Evolutionary conservation across 129 eudicot genomes (phyloP).

Genomic region (Pittosporum tobira): DNA sequence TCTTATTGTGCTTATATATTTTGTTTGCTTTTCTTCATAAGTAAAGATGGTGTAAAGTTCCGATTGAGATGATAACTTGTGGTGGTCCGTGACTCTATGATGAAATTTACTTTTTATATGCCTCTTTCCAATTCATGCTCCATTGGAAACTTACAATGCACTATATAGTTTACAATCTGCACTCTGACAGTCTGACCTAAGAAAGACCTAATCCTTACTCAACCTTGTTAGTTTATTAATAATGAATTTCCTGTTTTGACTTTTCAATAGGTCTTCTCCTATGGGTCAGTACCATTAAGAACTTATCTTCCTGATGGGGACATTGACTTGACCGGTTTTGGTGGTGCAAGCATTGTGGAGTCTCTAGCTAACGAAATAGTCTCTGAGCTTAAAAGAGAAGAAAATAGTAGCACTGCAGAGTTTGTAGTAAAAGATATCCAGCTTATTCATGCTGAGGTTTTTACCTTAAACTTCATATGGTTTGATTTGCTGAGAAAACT

Average conservation of each 20-base stretch:
- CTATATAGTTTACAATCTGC: not conserved
- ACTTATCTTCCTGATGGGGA: slow-evolving; percentile 99
- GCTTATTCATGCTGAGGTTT: slow-evolving; percentile 83
- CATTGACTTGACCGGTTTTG: slow-evolving; percentile 77
- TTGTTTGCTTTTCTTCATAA: no score
- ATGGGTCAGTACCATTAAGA: slow-evolving; percentile 89
- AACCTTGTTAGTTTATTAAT: not conserved
- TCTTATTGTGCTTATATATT: no score
- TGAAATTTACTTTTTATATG: no score
- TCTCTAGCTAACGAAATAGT: slow-evolving; percentile 43
- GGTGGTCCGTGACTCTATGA: no score
- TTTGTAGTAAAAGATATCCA: slow-evolving; percentile 79
- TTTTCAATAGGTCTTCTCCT: slow-evolving; percentile 65
- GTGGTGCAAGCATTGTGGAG: slow-evolving; percentile 53
- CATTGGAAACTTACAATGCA: no score
- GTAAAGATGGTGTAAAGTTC: no score
- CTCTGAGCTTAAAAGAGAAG: slow-evolving; percentile 63
- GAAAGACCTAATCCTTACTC: not conserved
- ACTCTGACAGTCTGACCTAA: not conserved
- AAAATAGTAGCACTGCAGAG: slow-evolving; percentile 32
- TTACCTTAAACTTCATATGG: not conserved
- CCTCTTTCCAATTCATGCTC: no score
- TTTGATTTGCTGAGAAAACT: not conserved
- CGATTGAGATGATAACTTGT: not conserved
- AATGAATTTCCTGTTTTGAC: not conserved